These are phyloP conservation scores for Arabis alpina DNA, from an alignment of 345 rosid species.

Conservation along the genomic window DNA sequence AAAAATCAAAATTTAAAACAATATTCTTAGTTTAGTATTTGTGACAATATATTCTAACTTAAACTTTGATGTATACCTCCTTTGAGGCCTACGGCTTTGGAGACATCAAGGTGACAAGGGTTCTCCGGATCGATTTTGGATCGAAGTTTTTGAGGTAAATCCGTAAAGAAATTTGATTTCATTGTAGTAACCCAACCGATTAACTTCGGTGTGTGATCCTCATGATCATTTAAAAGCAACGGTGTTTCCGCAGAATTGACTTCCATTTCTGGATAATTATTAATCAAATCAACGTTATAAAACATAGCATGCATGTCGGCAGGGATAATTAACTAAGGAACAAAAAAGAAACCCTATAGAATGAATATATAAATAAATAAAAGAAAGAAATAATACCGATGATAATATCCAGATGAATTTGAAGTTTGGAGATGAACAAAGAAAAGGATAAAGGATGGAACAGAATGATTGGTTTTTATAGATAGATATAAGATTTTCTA, in stretches of 20 bases:
- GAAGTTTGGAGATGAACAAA: slow-evolving; percentile 27
- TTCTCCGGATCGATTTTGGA: slow-evolving; percentile 57
- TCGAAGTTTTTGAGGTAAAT: slow-evolving; percentile 69
- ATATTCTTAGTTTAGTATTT: slow-evolving; percentile 5
- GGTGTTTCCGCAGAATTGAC: slow-evolving; percentile 40
- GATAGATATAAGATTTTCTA: background rate
- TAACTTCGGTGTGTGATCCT: slow-evolving; percentile 10
- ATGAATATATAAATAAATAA: background rate
- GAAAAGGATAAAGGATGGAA: slow-evolving; percentile 22
- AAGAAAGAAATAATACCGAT: background rate
- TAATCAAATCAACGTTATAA: slow-evolving; percentile 2
- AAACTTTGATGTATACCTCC: slow-evolving; percentile 47
- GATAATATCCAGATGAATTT: slow-evolving; percentile 6
- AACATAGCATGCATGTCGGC: too few species aligned
- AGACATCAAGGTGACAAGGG: slow-evolving; percentile 55
- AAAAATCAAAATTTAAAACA: slow-evolving; percentile 11
- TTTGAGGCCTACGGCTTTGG: slow-evolving; percentile 54
- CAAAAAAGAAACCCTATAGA: background rate
- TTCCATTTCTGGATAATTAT: slow-evolving; percentile 31
- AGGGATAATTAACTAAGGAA: background rate
- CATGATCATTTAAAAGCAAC: slow-evolving; percentile 36
- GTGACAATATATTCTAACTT: background rate
- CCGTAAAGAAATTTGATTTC: slow-evolving; percentile 56
- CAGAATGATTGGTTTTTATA: slow-evolving; percentile 23
- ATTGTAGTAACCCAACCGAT: slow-evolving; percentile 30